These are phyloP conservation scores for Fraxinus angustifolia DNA, from an alignment of 305 asterid species.

Conservation along the genomic window DNA sequence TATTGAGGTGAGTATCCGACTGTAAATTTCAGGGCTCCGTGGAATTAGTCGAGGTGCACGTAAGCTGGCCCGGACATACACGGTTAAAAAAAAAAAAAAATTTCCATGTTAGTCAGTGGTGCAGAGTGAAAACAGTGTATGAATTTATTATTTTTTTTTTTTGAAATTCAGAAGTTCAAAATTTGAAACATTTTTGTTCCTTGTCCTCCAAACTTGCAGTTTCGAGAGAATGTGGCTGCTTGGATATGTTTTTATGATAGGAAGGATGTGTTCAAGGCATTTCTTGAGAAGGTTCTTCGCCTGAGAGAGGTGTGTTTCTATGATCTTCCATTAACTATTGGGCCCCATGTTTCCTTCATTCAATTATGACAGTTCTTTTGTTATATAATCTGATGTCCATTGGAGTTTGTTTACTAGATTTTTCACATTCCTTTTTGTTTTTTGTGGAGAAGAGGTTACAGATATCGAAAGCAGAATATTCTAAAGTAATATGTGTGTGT, in stretches of 20 bases:
- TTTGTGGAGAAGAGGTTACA: neutral
- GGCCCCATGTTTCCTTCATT: conserved; percentile 6
- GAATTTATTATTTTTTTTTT: neutral
- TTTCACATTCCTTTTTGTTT: neutral
- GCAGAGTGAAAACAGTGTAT: conserved; percentile 5
- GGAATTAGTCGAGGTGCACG: too few species aligned
- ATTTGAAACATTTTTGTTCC: neutral
- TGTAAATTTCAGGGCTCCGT: too few species aligned
- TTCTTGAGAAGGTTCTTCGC: conserved; percentile 83
- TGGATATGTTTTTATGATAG: conserved; percentile 85
- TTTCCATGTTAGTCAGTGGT: neutral
- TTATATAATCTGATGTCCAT: conserved; percentile 1
- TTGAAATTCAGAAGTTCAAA: neutral
- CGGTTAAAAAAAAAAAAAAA: too few species aligned
- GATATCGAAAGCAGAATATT: neutral
- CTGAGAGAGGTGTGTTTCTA: conserved; percentile 68
- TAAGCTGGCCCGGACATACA: too few species aligned
- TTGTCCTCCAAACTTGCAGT: conserved; percentile 50
- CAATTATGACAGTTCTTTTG: conserved; percentile 4
- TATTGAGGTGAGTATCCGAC: too few species aligned
- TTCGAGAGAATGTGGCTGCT: conserved; percentile 95
- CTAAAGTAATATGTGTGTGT: neutral
- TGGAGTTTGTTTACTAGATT: conserved; percentile 1
- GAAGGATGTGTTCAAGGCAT: conserved; percentile 75
- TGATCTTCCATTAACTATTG: neutral